Conservation (phyloP, 208 protist genomes). For the Wallacemonas collosoma region DNA sequence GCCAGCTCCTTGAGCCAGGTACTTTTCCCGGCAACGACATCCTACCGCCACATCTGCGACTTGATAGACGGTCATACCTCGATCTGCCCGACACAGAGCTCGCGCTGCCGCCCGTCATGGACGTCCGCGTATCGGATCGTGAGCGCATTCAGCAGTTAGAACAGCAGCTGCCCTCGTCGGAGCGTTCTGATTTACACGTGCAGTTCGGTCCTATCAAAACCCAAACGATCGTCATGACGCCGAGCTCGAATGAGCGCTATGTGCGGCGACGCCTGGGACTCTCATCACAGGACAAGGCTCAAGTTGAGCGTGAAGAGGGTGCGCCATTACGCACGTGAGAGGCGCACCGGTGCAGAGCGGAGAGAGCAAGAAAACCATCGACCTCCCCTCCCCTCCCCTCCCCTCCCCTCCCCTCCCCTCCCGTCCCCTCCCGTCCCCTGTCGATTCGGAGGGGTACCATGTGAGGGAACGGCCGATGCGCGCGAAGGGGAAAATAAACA, state of each 20-base stretch:
- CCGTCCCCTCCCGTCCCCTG: no score
- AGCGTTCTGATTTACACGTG: conserved; percentile 69
- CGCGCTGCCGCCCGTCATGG: conserved; percentile 77
- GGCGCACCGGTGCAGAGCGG: not conserved
- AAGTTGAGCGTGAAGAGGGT: conserved; percentile 18
- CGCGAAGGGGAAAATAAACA: no score
- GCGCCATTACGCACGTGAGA: not conserved
- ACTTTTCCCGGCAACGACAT: conserved; percentile 70
- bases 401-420: no score
- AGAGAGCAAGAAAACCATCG: not conserved
- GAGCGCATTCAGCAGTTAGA: conserved; percentile 65
- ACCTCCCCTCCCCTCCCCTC: no score
- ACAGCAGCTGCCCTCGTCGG: conserved; percentile 50
- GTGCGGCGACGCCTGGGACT: conserved; percentile 71
- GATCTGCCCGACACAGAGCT: conserved; percentile 77
- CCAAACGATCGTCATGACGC: conserved; percentile 82
- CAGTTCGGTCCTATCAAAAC: conserved; percentile 74
- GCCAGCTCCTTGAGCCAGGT: conserved; percentile 73
- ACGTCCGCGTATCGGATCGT: conserved; percentile 57
- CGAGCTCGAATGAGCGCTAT: conserved; percentile 69
- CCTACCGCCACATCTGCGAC: conserved; percentile 79
- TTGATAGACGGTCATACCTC: conserved; percentile 77
- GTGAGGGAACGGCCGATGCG: no score
- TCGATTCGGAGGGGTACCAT: no score
- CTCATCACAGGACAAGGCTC: conserved; percentile 40